Conservation (phyloP, 208 protist species). For the Wallacemonas sp. region DNA sequence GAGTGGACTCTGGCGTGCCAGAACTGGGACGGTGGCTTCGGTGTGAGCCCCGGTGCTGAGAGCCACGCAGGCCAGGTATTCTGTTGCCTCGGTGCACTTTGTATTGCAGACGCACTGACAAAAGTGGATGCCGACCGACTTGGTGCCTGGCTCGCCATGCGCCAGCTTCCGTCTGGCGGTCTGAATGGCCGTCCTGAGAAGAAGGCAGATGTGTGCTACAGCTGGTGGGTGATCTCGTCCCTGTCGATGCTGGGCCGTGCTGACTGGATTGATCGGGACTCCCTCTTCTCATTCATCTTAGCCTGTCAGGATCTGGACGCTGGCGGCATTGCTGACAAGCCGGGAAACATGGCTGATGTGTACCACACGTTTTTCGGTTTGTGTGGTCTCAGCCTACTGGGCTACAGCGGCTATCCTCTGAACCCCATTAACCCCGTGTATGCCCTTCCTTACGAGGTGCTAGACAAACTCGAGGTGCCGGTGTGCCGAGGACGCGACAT, state of each 20-base stretch:
- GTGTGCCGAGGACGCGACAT: slow-evolving; percentile 53
- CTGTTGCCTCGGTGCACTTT: slow-evolving; percentile 96
- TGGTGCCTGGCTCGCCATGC: slow-evolving; percentile 98
- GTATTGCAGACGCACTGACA: slow-evolving; percentile 91
- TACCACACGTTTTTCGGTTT: slow-evolving; percentile 99
- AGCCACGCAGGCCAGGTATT: slow-evolving; percentile 98
- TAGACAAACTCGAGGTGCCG: slow-evolving; percentile 59
- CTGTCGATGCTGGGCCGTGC: slow-evolving; percentile 92
- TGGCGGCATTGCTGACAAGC: slow-evolving; percentile 98
- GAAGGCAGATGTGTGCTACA: slow-evolving; percentile 99
- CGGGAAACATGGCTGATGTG: slow-evolving; percentile 97
- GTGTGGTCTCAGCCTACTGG: slow-evolving; percentile 93
- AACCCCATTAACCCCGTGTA: slow-evolving; percentile 88
- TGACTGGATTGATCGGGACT: slow-evolving; percentile 94
- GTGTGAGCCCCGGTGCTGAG: slow-evolving; percentile 93
- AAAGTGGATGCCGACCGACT: slow-evolving; percentile 93
- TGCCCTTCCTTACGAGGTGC: slow-evolving; percentile 79
- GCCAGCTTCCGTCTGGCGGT: slow-evolving; percentile 97
- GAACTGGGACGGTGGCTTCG: slow-evolving; percentile 99
- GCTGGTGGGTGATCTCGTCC: slow-evolving; percentile 99
- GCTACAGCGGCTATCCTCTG: slow-evolving; percentile 72
- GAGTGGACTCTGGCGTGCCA: slow-evolving; percentile 92
- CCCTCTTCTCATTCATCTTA: slow-evolving; percentile 95
- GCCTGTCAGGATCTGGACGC: slow-evolving; percentile 95
- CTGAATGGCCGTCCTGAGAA: slow-evolving; percentile 99